These are phyloP conservation scores for Hyaloscypha finlandica DNA, from an alignment of 495 filamentous ascomycete species.

Conservation along the genomic window DNA sequence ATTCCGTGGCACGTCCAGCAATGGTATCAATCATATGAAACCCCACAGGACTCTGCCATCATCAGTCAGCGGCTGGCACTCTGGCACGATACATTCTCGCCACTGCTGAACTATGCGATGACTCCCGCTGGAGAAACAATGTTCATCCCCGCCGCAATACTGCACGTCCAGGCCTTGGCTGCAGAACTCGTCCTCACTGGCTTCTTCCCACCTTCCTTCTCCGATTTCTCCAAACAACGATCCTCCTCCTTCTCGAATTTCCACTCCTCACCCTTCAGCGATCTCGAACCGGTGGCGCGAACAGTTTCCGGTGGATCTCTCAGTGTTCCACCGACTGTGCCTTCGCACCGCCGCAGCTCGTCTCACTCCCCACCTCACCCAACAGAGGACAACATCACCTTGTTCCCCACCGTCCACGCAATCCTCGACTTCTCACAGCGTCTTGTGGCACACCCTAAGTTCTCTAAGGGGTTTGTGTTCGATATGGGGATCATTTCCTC, in stretches of 20 bases:
- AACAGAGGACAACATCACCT: not conserved
- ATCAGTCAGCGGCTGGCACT: slow-evolving; percentile 15
- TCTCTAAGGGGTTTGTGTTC: slow-evolving; percentile 22
- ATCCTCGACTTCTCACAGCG: slow-evolving; percentile 20
- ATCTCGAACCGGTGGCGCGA: not conserved
- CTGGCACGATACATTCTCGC: slow-evolving; percentile 28
- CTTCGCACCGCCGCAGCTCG: not conserved
- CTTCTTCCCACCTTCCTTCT: slow-evolving; percentile 11
- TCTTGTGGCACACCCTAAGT: slow-evolving; percentile 17
- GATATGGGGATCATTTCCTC: slow-evolving; percentile 24
- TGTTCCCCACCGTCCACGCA: slow-evolving; percentile 24
- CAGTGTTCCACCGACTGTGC: not conserved
- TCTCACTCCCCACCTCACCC: not conserved
- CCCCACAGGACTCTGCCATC: not conserved
- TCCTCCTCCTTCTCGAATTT: slow-evolving; percentile 20
- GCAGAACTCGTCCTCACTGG: slow-evolving; percentile 18
- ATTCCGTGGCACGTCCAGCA: slow-evolving; percentile 6
- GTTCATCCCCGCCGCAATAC: slow-evolving; percentile 22
- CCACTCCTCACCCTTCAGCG: not conserved
- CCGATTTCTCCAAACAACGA: not conserved
- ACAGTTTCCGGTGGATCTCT: not conserved
- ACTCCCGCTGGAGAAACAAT: slow-evolving; percentile 16
- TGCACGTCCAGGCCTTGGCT: slow-evolving; percentile 26
- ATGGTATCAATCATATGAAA: slow-evolving; percentile 15
- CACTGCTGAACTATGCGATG: slow-evolving; percentile 21